phyloP scores from a whole-genome alignment of 2,329 filamentous ascomycete genomes.

The Aspergillus alliaceus region DNA sequence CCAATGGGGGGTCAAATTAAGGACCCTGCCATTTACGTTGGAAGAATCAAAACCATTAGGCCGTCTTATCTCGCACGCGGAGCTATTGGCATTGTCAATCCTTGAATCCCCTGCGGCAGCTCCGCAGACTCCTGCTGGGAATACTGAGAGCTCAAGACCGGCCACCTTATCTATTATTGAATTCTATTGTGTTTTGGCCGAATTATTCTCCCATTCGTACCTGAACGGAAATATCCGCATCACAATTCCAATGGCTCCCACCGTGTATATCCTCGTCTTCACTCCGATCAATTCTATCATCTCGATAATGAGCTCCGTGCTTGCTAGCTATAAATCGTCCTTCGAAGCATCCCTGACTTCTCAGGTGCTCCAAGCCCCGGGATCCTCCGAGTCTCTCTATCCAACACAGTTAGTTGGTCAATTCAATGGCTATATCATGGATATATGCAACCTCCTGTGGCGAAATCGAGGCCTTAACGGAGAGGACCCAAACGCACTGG shows the following conservation, averaged over 20 bases:
- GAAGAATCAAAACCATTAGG: slow-evolving; percentile 33
- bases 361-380: slow-evolving; percentile 33
- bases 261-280: slow-evolving; percentile 73
- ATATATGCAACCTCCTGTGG: slow-evolving; percentile 83
- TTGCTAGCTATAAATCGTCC: slow-evolving; percentile 71
- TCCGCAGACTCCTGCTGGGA: slow-evolving; percentile 9
- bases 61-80: slow-evolving; percentile 53
- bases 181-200: slow-evolving; percentile 66
- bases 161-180: slow-evolving; percentile 59
- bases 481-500: slow-evolving; percentile 61
- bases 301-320: slow-evolving; percentile 67
- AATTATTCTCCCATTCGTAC: slow-evolving; percentile 54
- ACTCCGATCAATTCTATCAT: slow-evolving; percentile 61
- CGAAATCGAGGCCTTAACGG: slow-evolving; percentile 68
- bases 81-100: slow-evolving; percentile 58
- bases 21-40: slow-evolving; percentile 25
- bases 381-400: slow-evolving; percentile 44
- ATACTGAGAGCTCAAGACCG: slow-evolving; percentile 21
- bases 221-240: slow-evolving; percentile 62
- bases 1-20: slow-evolving; percentile 48
- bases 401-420: slow-evolving; percentile 62
- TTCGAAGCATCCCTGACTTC: slow-evolving; percentile 64
- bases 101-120: slow-evolving; percentile 52
- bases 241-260: slow-evolving; percentile 64
- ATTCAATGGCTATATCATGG: slow-evolving; percentile 85